Conservation (phyloP, 305 asterid genomes). For the Fraxinus floribunda region DNA sequence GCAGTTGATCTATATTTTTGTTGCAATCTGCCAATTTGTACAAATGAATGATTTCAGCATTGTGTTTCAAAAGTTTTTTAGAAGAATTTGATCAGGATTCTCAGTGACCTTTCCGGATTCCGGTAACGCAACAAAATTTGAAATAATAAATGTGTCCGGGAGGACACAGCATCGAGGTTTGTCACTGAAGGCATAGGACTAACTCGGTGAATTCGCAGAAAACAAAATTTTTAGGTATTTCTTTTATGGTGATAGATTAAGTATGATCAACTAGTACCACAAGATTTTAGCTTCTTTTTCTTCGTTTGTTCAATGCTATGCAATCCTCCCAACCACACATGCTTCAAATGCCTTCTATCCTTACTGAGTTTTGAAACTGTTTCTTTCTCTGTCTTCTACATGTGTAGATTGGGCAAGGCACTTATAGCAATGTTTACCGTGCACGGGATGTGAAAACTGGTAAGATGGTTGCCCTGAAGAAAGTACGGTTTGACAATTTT, state of each 20-base stretch:
- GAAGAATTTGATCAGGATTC: neutral
- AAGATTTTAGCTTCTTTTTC: neutral
- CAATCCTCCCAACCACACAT: neutral
- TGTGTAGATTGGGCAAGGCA: conserved; percentile 89
- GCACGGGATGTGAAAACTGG: conserved; percentile 74
- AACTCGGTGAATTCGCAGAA: neutral
- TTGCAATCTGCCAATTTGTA: neutral
- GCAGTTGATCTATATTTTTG: neutral
- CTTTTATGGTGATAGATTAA: neutral
- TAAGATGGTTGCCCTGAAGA: conserved; percentile 74
- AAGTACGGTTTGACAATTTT: conserved; percentile 86
- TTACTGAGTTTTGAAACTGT: neutral
- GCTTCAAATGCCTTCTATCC: neutral
- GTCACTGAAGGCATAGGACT: neutral
- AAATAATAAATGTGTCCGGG: neutral
- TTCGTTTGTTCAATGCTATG: neutral
- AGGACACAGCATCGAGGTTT: neutral
- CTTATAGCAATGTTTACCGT: conserved; percentile 86
- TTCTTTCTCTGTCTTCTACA: neutral
- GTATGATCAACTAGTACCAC: neutral
- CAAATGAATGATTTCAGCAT: neutral
- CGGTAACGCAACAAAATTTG: neutral
- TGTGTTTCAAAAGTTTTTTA: neutral
- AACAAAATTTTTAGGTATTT: neutral
- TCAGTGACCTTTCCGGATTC: neutral